These are phyloP conservation scores for Calonectria pteridis DNA, from an alignment of 2,329 filamentous ascomycete species.

Conservation along the genomic window DNA sequence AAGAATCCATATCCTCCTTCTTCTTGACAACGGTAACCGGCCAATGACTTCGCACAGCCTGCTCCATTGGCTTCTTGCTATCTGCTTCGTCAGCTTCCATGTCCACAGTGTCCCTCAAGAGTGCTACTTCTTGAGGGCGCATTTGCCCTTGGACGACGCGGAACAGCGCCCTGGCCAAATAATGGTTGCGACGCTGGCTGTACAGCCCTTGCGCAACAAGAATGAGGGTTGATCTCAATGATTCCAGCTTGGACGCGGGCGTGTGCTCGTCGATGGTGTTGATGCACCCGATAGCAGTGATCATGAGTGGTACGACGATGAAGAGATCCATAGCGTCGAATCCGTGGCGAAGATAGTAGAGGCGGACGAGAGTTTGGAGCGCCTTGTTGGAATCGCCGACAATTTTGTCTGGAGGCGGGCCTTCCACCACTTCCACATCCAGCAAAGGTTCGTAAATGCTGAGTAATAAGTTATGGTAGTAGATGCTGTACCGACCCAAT, in stretches of 20 bases:
- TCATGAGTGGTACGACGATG: constrained; percentile 50
- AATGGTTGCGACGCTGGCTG: constrained; percentile 50
- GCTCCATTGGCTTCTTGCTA: constrained; percentile 31
- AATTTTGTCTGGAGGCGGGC: constrained; percentile 25
- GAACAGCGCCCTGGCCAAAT: constrained; percentile 50
- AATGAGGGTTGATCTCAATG: constrained; percentile 50
- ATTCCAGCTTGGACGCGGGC: constrained; percentile 32
- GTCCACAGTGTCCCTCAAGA: constrained; percentile 34
- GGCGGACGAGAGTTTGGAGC: constrained; percentile 43
- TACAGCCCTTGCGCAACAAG: constrained; percentile 50
- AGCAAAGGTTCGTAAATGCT: constrained; percentile 45
- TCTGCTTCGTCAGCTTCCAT: constrained; percentile 37
- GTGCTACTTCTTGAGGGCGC: constrained; percentile 41
- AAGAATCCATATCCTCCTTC: constrained; percentile 41
- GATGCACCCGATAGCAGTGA: constrained; percentile 44
- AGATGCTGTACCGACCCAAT: constrained; percentile 29
- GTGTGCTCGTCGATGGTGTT: constrained; percentile 39
- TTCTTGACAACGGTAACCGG: constrained; percentile 47
- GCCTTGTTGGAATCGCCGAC: constrained; percentile 37
- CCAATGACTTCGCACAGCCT: constrained; percentile 47
- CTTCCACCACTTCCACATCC: not conserved
- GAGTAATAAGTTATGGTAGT: constrained; percentile 43
- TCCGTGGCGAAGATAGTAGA: constrained; percentile 49
- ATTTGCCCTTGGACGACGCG: constrained; percentile 50
- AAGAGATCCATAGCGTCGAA: constrained; percentile 49